Evolutionary conservation across 106 monocot species (phyloP), one percentile per base, ranked within the genome.

Genomic region (Triglochin maritima): DNA sequence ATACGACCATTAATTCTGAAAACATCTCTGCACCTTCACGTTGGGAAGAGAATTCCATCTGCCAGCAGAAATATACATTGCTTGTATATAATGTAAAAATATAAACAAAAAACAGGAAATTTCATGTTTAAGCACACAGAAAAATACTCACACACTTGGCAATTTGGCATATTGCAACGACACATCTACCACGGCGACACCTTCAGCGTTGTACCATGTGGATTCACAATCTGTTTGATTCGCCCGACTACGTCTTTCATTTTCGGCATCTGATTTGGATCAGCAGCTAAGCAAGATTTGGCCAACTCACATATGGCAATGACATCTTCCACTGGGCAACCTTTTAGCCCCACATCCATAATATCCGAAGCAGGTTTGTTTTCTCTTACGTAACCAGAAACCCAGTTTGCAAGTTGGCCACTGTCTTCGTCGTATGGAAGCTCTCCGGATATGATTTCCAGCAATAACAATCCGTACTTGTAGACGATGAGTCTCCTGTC

Each of bases 391-490:
- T 87, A 83, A 50, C 75, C 77, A 7, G 79, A 84, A 60, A 89
- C 89, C 89, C 90, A 94, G 6, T 76, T 72, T 4, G 83, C 72
- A 56, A 94, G 87, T 45, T 83, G 69, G 46, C 85, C 92, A 53
- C 77, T 62, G 42, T 88, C 85, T 56, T 88, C 73, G 9, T 79
- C 83, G 56, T 76, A 86, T 46, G 86, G 83, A 41, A 78, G 81
- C 66, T 83, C 74, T 44, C 89, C 94, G 2, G 94, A 83, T 60
- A 94, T 72, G 17, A 87, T 85, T 60, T 94, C 94, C 44, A 94
- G 65, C 50, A 94, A 68, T 6, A 94, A 51, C 57, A 90, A 70
- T 2, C 85, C 94, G 63, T 83, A 94, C 68, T 85, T 84, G 71
- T 87, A 87, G 9, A 89, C 81, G 16, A 70, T 71, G 58, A 50